Percentiles rank a stretch among this genome's conserved stretches.
Conservation (phyloP, 2,329 filamentous ascomycete species). For the Fulvia fulva region DNA sequence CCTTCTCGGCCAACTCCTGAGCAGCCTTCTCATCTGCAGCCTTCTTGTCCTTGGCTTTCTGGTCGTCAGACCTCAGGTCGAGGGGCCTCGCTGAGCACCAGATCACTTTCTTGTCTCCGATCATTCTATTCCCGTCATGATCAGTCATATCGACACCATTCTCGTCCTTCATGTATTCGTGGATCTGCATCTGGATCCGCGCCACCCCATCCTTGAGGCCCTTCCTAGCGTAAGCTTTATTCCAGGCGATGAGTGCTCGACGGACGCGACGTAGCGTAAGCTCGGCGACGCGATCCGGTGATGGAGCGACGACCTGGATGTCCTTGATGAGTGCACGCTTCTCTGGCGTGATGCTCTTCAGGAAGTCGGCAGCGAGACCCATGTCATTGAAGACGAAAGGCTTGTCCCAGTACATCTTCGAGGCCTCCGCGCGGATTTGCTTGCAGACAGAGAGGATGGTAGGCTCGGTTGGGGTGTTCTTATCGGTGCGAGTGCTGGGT, state of each 20-base stretch:
- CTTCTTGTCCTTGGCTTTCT: background rate
- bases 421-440: background rate
- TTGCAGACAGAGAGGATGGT: background rate
- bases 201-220: background rate
- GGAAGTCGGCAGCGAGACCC: background rate
- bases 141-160: too few relatives aligned
- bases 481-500: too few relatives aligned
- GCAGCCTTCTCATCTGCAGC: too few relatives aligned
- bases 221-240: background rate
- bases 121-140: too few relatives aligned
- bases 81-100: too few relatives aligned
- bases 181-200: background rate
- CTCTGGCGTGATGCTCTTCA: background rate
- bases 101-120: too few relatives aligned
- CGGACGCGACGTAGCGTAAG: background rate
- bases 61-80: background rate
- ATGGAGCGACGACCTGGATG: background rate
- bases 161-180: too few relatives aligned
- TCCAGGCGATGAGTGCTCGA: background rate
- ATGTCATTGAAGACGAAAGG: background rate
- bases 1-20: too few relatives aligned
- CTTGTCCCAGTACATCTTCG: background rate
- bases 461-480: background rate
- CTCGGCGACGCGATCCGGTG: background rate
- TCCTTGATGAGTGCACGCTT: background rate